phyloP scores from a whole-genome alignment of 306 rosid species.

The Fragaria nilgerrensis region DNA sequence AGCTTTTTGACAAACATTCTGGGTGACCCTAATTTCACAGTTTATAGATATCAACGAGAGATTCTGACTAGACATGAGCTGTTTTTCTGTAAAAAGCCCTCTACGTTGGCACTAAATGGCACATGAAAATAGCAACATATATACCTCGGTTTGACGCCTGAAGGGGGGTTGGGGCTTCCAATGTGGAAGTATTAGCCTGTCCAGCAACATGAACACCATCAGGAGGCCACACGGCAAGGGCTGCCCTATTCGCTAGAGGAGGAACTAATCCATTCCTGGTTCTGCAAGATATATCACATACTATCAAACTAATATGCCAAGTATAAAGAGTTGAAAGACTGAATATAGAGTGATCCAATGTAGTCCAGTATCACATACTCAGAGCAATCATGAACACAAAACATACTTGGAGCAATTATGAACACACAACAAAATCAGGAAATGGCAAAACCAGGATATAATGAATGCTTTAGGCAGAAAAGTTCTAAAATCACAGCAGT shows the following conservation, averaged over 20 bases:
- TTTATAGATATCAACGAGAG: neutral
- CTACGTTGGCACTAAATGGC: neutral
- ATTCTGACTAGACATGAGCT: neutral
- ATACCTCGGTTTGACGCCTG: constrained; percentile 49
- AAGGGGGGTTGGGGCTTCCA: constrained; percentile 28
- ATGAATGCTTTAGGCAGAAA: neutral
- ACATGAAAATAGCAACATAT: neutral
- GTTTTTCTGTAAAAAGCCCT: neutral
- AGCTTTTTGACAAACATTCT: neutral
- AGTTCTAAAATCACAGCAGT: neutral
- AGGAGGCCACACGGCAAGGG: constrained; percentile 85
- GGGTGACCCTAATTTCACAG: neutral
- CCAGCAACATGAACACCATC: constrained; percentile 35
- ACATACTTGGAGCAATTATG: neutral
- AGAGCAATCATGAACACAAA: neutral
- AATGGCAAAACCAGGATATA: neutral
- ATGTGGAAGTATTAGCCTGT: constrained; percentile 22
- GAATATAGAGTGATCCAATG: neutral
- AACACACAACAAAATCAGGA: neutral
- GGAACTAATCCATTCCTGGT: constrained; percentile 67
- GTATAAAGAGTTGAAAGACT: neutral
- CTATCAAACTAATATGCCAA: neutral
- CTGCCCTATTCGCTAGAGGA: constrained; percentile 72
- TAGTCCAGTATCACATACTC: neutral
- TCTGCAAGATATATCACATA: constrained; percentile 42